Base-by-base conservation (phyloP, 345 rosid species). In the Tarenaya hassleriana region DNA sequence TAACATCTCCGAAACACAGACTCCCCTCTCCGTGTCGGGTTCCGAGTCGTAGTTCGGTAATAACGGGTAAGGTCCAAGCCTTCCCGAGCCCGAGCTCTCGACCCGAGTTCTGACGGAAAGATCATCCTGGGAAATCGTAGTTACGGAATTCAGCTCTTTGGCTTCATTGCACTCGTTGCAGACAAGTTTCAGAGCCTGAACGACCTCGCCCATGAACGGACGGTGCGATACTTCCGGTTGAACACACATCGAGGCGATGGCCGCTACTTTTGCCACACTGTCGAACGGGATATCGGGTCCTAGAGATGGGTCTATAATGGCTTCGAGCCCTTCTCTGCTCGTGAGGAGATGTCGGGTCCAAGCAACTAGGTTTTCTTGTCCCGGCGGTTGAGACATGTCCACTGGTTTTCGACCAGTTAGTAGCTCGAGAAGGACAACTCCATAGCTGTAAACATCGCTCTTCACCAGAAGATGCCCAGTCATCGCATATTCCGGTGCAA, bases 371-470 rank as follows among this genome's bases (percentile, higher is more conserved):
- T 88, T 92, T 72, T 92, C 98, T 67, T 84, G 84, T 43, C 98
- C 96, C 0, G 86, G 76, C 18, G 85, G 90, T 57, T 83, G 96
- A 8, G 90, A 63, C 95, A 92, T 92, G 68, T 92, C 95, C 1
- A 87, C 90, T 0, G 98, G 96, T 61, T 83, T 92, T 62, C 86
- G 69, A 18, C 98, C 96, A 0, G 84, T 73, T 34, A 92, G 75
- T 49, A 92, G 94, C 84, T 92, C 98, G 1, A 92, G 86, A 56
- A 92, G 84, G 57, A 92, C 98, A 1, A 92, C 98, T 40, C 98
- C 98, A n/a, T 87, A 92, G 63, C 98, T 92, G 58, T 88, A 92
- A 32, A 92, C 98, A 41, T 92, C 98, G n/a, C 98, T 92, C 73
- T 87, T 92, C 55, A 88, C 98, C 4, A 87, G 80, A 53, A 92